Conservation (phyloP, 768 basidiomycete genomes). For the Pulveroboletus sp. region DNA sequence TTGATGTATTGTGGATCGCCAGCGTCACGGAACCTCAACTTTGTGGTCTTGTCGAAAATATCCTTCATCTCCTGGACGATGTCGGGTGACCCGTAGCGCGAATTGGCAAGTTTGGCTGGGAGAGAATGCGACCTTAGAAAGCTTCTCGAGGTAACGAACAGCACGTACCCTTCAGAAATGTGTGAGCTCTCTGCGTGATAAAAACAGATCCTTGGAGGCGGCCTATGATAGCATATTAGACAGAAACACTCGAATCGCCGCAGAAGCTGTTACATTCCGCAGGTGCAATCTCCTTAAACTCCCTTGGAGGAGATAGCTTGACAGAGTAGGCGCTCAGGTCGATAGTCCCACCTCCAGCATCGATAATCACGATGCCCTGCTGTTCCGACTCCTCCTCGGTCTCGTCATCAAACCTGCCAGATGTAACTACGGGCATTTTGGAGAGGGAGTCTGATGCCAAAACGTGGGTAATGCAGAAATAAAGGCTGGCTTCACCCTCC, state of each 20-base stretch:
- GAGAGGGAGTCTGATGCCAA: conserved; percentile 30
- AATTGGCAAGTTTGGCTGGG: conserved; percentile 28
- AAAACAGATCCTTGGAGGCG: conserved; percentile 36
- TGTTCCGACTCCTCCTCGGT: conserved; percentile 20
- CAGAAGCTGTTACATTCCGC: conserved; percentile 22
- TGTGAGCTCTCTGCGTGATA: conserved; percentile 28
- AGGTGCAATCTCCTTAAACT: conserved; percentile 34
- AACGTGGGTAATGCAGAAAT: conserved; percentile 40
- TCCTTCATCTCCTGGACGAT: conserved; percentile 31
- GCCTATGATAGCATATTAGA: conserved; percentile 20
- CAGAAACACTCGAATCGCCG: background rate
- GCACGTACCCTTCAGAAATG: conserved; percentile 26
- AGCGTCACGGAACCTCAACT: conserved; percentile 36
- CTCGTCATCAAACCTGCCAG: background rate
- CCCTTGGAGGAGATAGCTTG: conserved; percentile 14
- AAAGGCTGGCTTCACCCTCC: conserved; percentile 26
- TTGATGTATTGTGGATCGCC: conserved; percentile 33
- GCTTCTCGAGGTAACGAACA: background rate
- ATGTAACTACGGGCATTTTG: background rate
- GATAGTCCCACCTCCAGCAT: conserved; percentile 40
- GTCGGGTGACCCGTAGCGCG: conserved; percentile 25
- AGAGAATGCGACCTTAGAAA: background rate
- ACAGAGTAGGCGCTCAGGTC: conserved; percentile 36
- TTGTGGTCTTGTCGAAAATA: conserved; percentile 34
- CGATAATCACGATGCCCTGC: conserved; percentile 39